phyloP scores from a whole-genome alignment of 192 early-diverging fungal genomes.

The Backusella psychrophila region DNA sequence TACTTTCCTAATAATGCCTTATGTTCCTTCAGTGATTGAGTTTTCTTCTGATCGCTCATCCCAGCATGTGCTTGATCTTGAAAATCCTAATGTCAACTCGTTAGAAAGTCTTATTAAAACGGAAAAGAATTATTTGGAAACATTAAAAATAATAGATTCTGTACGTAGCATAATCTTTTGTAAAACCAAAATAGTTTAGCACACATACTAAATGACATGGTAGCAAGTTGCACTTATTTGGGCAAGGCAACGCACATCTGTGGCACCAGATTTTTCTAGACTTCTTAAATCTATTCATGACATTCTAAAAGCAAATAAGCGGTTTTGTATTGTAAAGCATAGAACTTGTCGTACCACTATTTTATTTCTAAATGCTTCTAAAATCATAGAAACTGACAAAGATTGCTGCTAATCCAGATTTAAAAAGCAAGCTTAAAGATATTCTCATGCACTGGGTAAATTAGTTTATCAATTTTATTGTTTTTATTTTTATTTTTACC shows the following conservation, averaged over 20 bases:
- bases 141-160: conserved; percentile 46
- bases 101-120: conserved; percentile 50
- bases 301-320: conserved; percentile 47
- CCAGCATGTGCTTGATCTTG: background rate
- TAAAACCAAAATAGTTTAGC: background rate
- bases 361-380: background rate
- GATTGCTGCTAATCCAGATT: conserved; percentile 29
- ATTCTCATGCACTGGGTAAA: conserved; percentile 42
- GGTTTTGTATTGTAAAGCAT: conserved; percentile 39
- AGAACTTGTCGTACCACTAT: background rate
- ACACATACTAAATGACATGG: background rate
- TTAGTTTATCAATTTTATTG: background rate
- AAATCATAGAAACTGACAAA: conserved; percentile 35
- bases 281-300: conserved; percentile 43
- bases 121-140: conserved; percentile 50
- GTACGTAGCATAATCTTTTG: conserved; percentile 22
- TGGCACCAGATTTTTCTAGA: conserved; percentile 48
- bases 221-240: conserved; percentile 55
- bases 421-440: conserved; percentile 30
- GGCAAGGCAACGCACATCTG: conserved; percentile 36
- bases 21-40: background rate
- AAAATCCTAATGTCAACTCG: conserved; percentile 29
- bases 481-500: background rate
- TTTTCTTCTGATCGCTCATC: conserved; percentile 15
- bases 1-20: background rate